Evolutionary conservation across 1,284 basidiomycete species (phyloP), one percentile per base, ranked within the genome.

Genomic region (Vanrija sp.): DNA sequence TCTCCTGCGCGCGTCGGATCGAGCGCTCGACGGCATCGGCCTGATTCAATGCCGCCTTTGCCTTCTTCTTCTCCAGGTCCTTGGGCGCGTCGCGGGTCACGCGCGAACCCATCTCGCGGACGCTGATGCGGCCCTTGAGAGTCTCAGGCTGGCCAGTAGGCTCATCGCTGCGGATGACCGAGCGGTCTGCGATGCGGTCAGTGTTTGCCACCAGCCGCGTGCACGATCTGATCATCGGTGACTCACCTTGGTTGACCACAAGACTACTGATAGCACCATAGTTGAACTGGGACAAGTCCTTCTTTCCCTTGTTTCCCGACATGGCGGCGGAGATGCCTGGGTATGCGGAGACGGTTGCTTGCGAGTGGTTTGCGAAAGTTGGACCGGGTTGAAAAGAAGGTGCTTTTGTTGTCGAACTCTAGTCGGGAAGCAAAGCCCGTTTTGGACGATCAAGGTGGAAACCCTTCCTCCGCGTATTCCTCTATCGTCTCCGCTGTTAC

Each of bases 51-150:
- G 81, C 77, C 7, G 67, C 66, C 71, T 86, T 89, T 69, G 87
- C 88, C 81, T 93, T 93, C 82, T 92, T 95, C 83, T 95, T 95
- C 50, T 93, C 89, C n/a, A 95, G 69, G 68, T 97, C 90, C 71
- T 93, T 93, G 37, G 93, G 89, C 0, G 83, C 84, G 63, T 91
- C 84, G 35, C 90, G 83, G 59, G 85, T 79, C 25, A 89, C 91
- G 20, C 92, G 85, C 42, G 91, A 90, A 45, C 95, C 95, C 96
- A 98, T 99, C 61, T 94, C 87, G 61, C 82, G 84, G 9, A 86
- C 83, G 79, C 92, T 86, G 63, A 98, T 97, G 39, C 89, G 84
- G 27, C 96, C 96, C 38, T 85, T 86, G 25, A 98, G 85, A 14
- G 93, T 86, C 51, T 95, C 96, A 16, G 93, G 89, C 37, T 92